Evolutionary conservation across 495 filamentous ascomycete genomes (phyloP), one percentile per base, ranked within the genome.

Genomic region (Parathielavia hyrcaniae): DNA sequence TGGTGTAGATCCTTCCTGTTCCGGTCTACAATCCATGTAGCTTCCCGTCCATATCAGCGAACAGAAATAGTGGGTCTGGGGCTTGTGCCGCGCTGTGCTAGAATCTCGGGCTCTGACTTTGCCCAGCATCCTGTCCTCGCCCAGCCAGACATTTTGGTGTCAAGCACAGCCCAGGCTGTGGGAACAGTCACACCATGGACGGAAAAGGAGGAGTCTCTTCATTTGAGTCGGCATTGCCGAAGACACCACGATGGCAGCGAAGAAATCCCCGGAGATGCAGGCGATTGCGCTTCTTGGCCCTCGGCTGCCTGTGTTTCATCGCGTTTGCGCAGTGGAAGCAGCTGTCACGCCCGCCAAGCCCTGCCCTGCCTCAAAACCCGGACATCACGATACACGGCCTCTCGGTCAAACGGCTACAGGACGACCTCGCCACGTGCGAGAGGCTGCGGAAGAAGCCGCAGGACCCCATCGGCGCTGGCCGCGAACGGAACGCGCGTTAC

Each of bases 261-360:
- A 45, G 55, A n/a, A 59, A 44, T 30, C 53, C 62, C 36, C 70
- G 75, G 48, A 67, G 70, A 26, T 73, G 71, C 9, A 66, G 70
- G n/a, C 66, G 50, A 3, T 49, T 76, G 32, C 65, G 65, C 32
- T 55, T 70, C 45, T 40, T 75, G 20, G 73, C 55, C 7, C 34
- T 77, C 4, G 67, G 69, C 13, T 73, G 65, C 52, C 58, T 77
- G 36, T 65, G 64, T 50, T 77, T 79, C 61, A 75, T 78, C 55
- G 75, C 72, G 41, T 76, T 71, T 35, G 74, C 75, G 16, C 76
- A 77, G 62, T 79, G 75, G 75, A 73, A 51, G 48, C 76, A 79
- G 51, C 62, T 79, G 20, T 55, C 64, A n/a, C 44, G n/a, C 1
- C 43, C 53, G 41, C 23, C 55, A 12, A 44, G 57, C 59, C 5